Base-by-base conservation (phyloP, 768 basidiomycete species). In the Suillus cothurnatus region DNA sequence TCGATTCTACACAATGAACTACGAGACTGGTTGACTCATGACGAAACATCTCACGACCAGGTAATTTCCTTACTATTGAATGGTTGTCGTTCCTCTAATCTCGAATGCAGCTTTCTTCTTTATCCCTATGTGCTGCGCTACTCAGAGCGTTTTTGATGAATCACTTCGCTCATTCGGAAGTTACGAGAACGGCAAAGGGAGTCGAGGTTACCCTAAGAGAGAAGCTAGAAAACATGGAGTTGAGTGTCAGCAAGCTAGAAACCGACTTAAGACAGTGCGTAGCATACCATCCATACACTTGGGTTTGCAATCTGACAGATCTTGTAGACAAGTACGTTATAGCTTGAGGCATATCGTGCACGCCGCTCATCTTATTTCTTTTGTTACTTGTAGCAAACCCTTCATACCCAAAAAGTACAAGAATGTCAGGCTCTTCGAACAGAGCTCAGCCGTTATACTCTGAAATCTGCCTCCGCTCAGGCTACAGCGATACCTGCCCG, bases 101-200 rank as follows among this genome's bases (percentile, higher is more conserved):
- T 64, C 36, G 58, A 49, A 31, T 41, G 4, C 73, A 92, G 88
- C 80, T 83, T 63, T 84, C 87, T 70, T 87, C 91, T 32, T 85
- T 94, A 53, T 81, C 86, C 68, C 82, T 93, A 69, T 91, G 90
- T 78, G 88, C 91, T 70, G 87, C 88, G 57, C 85, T 94, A 56
- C 82, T 94, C 72, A 88, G 88, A 68, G 91, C 91, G 61, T 93
- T 94, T 74, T 84, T 93, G 63, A 85, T 90, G 80, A 94, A 93
- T 71, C 90, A 93, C 75, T 79, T 87, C 60, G 89, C 91, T 70
- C 91, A 92, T 77, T 89, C 88, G 34, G 92, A 93, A 73, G 86
- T 87, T 66, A 87, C 83, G 74, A 90, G 88, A 79, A 76, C 79
- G 68, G 85, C 90, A 53, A 91, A 88, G 76, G 79, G 74, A 65